A percentile compares a stretch with the other conserved stretches of the same genome.
Conservation (phyloP, 2,329 filamentous ascomycete species). For the Rutstroemia sydowiana region DNA sequence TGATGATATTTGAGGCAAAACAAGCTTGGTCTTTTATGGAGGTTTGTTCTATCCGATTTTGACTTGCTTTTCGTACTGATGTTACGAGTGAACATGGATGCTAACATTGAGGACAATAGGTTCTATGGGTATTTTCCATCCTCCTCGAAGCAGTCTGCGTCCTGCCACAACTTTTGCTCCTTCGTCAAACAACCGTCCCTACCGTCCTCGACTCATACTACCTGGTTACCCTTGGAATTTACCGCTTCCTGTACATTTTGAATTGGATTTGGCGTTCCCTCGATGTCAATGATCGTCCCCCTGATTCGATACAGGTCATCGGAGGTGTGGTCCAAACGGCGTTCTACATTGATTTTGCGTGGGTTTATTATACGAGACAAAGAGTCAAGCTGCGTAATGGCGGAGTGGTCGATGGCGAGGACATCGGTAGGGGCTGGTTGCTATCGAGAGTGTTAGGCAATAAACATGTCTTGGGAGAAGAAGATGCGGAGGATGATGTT, state of each 20-base stretch:
- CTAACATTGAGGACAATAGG: conserved; percentile 39
- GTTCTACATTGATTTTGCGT: conserved; percentile 88
- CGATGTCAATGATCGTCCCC: conserved; percentile 52
- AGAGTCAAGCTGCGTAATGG: conserved; percentile 87
- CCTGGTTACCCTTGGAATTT: conserved; percentile 77
- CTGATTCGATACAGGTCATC: conserved; percentile 68
- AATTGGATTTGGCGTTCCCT: conserved; percentile 76
- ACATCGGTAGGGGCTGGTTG: conserved; percentile 78
- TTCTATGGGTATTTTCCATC: conserved; percentile 81
- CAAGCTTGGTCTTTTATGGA: conserved; percentile 41
- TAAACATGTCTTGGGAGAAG: conserved; percentile 45
- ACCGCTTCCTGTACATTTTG: conserved; percentile 80
- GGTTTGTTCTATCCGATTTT: conserved; percentile 34
- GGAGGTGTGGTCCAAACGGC: conserved; percentile 87
- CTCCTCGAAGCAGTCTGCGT: conserved; percentile 88
- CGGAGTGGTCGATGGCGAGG: conserved; percentile 83
- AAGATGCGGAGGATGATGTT: conserved; percentile 24
- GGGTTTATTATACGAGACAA: conserved; percentile 93
- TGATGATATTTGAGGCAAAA: conserved; percentile 55
- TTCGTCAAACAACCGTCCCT: conserved; percentile 90
- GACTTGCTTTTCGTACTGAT: not conserved
- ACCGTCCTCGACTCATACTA: conserved; percentile 98
- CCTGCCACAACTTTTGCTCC: conserved; percentile 81
- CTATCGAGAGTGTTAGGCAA: conserved; percentile 70
- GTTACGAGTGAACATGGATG: too few species aligned